Evolutionary conservation across 441 rosid genomes (phyloP).

Genomic region (Pelargonium myrrhifolium): DNA sequence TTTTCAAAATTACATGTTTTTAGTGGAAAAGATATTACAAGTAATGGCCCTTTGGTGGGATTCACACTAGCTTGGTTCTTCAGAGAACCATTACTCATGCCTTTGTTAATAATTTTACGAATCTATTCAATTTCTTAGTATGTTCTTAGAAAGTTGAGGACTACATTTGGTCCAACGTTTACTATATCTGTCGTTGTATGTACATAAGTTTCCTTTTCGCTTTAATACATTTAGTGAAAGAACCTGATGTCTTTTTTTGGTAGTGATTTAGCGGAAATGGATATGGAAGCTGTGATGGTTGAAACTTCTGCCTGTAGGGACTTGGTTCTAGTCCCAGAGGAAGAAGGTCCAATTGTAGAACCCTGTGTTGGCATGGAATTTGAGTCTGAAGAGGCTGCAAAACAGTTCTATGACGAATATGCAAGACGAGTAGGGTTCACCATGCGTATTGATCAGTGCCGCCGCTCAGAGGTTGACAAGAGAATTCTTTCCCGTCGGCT

Average conservation of each 20-base stretch:
- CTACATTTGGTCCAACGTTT: too few relatives aligned
- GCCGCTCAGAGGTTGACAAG: constrained; percentile 41
- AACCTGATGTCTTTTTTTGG: neutral
- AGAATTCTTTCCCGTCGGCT: constrained; percentile 46
- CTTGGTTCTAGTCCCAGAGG: constrained; percentile 18
- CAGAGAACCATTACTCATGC: too few relatives aligned
- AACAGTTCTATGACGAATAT: constrained; percentile 35
- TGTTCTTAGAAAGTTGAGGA: too few relatives aligned
- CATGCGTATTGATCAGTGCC: constrained; percentile 44
- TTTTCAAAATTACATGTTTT: too few relatives aligned
- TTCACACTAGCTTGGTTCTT: too few relatives aligned
- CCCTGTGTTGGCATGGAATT: constrained; percentile 49
- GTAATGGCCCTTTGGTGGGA: too few relatives aligned
- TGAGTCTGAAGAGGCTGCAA: constrained; percentile 44
- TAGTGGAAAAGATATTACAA: too few relatives aligned
- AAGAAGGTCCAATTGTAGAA: constrained; percentile 32
- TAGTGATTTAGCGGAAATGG: constrained; percentile 35
- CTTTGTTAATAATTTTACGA: too few relatives aligned
- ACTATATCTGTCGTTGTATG: too few relatives aligned
- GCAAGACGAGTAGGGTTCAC: constrained; percentile 37
- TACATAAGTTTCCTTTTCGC: too few relatives aligned
- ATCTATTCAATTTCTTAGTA: too few relatives aligned
- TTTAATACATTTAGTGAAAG: constrained; percentile 2
- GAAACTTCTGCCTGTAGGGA: constrained; percentile 33
- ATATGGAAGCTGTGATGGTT: constrained; percentile 21